A percentile compares a stretch with the other conserved stretches of the same genome.
Evolutionary conservation across 2,329 filamentous ascomycete species (phyloP).

Genomic region (Gaeumannomyces tritici): DNA sequence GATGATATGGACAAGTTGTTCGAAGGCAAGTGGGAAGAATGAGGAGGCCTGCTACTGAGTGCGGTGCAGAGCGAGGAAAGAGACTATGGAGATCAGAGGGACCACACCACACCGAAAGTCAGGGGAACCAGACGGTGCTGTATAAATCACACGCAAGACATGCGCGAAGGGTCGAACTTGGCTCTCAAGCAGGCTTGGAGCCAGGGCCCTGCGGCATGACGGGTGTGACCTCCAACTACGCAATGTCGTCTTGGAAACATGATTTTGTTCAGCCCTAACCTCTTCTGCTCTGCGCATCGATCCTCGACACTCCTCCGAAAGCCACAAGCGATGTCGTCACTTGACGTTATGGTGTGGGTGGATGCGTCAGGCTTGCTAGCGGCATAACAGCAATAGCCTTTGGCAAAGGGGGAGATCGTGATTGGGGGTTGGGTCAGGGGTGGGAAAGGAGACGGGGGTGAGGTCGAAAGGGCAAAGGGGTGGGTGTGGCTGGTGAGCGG

Average conservation of each 20-base stretch:
- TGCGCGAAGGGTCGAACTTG: background rate
- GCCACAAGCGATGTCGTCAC: background rate
- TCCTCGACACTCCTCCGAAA: background rate
- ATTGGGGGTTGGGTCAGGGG: background rate
- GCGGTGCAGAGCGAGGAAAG: background rate
- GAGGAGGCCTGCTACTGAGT: background rate
- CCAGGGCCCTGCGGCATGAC: background rate
- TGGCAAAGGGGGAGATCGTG: background rate
- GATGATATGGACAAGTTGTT: background rate
- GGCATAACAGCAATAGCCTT: background rate
- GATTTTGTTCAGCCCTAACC: background rate
- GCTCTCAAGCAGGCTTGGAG: background rate
- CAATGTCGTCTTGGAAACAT: background rate
- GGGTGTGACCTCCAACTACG: background rate
- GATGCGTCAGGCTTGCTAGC: background rate
- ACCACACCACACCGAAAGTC: background rate
- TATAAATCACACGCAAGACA: conserved; percentile 1
- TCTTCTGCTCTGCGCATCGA: background rate
- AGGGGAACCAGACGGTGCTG: background rate
- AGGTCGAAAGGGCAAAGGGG: background rate
- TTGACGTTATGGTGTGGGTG: background rate
- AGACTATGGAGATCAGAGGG: background rate
- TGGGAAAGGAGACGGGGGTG: background rate
- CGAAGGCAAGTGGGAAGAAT: background rate
- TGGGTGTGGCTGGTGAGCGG: background rate